Evolutionary conservation across 2,329 filamentous ascomycete species (phyloP), one percentile per base, ranked within the genome.

Genomic region (Pseudopyrenochaeta lycopersici): DNA sequence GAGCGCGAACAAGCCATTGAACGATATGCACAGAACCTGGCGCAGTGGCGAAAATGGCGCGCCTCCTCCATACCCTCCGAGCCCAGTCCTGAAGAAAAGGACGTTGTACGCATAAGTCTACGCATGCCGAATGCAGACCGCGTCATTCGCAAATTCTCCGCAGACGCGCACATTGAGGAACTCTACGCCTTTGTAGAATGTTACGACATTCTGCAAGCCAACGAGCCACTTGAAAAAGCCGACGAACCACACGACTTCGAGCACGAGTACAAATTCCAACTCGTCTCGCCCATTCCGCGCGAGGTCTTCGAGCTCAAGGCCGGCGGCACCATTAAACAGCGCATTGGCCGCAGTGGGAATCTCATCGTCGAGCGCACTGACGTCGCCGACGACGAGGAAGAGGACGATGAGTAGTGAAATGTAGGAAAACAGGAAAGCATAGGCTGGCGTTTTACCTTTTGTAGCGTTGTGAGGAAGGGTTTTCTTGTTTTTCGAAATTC

Each of bases 181-280:
- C 78, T 99, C 5, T 98, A 98, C 75, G 95, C 94, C 0, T 97
- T 96, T 77, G 92, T 98, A 2, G 95, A 99, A 71, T 98, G 94
- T 77, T 89, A 92, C 72, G 88, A 91, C 46, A 64, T 89, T 5
- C 65, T 92, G 2, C 76, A 83, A 31, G 75, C 74, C 15, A 51
- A 54, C 54, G 67, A 63, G 3, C 73, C 76, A 14, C 72, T 78
- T 29, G 36, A 48, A 3, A 35, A 46, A 1, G 76, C 75, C 1
- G 68, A 77, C 3, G 76, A 86, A 63, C 91, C 92, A 0, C 79
- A 82, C 18, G 85, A 79, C 11, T 98, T 95, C 71, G 81, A 88
- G 62, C 93, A 98, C 73, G 81, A 88, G 64, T 99, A 95, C 77
- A 79, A 79, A n/a, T 99, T 99, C 76, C 85, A 85, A 51, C 85